Percentiles rank a stretch among this genome's conserved stretches.
Conservation (phyloP, 2,329 filamentous ascomycete genomes). For the Talaromyces sp. region DNA sequence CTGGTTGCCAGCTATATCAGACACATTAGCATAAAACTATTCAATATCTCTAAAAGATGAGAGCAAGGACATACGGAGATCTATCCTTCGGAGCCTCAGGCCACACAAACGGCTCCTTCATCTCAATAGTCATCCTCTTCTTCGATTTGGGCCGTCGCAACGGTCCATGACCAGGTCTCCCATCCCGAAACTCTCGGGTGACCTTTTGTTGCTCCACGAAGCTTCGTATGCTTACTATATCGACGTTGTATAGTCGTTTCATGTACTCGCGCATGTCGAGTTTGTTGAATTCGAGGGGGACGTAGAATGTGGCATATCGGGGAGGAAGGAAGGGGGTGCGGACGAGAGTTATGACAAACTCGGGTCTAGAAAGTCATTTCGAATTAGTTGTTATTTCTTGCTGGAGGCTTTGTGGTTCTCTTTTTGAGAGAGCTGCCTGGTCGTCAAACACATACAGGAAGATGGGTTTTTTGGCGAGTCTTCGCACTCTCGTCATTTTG, state of each 20-base stretch:
- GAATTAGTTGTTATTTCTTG: not conserved
- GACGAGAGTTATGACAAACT: slow-evolving; percentile 76
- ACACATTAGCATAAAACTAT: slow-evolving; percentile 21
- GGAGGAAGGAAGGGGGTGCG: slow-evolving; percentile 70
- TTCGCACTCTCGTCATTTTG: slow-evolving; percentile 12
- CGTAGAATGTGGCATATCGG: slow-evolving; percentile 82
- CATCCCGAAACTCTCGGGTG: slow-evolving; percentile 42
- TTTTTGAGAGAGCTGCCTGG: no score
- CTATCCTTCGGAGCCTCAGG: slow-evolving; percentile 66
- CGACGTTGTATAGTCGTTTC: slow-evolving; percentile 77
- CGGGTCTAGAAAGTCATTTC: slow-evolving; percentile 61
- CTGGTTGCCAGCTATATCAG: slow-evolving; percentile 58
- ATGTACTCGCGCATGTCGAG: slow-evolving; percentile 96
- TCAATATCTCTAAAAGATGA: not conserved
- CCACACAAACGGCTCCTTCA: slow-evolving; percentile 85
- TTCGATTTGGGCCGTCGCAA: slow-evolving; percentile 69
- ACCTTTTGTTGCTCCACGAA: slow-evolving; percentile 71
- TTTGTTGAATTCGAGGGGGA: slow-evolving; percentile 91
- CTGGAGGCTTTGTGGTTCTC: not conserved
- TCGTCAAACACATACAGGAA: slow-evolving; percentile 53
- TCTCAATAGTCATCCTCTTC: slow-evolving; percentile 95
- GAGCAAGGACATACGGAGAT: slow-evolving; percentile 48
- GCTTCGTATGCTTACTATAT: slow-evolving; percentile 70
- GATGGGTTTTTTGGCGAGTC: slow-evolving; percentile 33
- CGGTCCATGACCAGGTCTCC: slow-evolving; percentile 50